A percentile compares a stretch with the other conserved stretches of the same genome.
Conservation (phyloP, 106 monocot genomes). For the Apostasia shenzhenica region DNA sequence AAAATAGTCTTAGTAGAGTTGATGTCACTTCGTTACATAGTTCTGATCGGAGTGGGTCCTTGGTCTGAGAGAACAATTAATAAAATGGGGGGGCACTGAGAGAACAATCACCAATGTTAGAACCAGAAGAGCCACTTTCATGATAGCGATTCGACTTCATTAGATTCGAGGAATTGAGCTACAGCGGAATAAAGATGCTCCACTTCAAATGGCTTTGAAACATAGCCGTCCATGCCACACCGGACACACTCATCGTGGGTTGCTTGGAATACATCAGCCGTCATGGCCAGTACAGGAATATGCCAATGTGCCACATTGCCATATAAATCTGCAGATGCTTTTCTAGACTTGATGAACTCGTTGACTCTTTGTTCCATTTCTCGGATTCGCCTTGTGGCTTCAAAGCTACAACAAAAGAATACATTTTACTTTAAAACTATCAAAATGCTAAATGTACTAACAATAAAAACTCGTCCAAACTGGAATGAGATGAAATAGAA, state of each 20-base stretch:
- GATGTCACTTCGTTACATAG: too few relatives aligned
- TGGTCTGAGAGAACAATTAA: too few relatives aligned
- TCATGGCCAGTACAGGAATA: conserved; percentile 86
- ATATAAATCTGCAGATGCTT: conserved; percentile 22
- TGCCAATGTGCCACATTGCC: conserved; percentile 45
- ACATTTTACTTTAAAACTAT: too few relatives aligned
- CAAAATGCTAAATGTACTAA: too few relatives aligned
- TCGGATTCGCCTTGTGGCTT: conserved; percentile 66
- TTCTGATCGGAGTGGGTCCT: too few relatives aligned
- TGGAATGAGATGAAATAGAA: too few relatives aligned
- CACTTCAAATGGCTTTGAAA: conserved; percentile 88
- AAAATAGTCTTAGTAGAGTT: too few relatives aligned
- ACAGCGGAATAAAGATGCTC: conserved; percentile 81
- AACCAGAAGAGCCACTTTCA: too few relatives aligned
- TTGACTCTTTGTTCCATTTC: conserved; percentile 37
- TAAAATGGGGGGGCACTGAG: too few relatives aligned
- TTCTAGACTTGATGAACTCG: conserved; percentile 18
- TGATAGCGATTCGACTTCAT: background rate
- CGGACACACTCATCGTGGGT: conserved; percentile 64
- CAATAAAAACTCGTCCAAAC: too few relatives aligned
- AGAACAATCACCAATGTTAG: too few relatives aligned
- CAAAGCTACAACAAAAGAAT: conserved; percentile 41
- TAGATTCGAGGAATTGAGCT: conserved; percentile 56
- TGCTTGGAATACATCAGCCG: conserved; percentile 91
- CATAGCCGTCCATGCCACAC: conserved; percentile 88